phyloP scores from a whole-genome alignment of 2,329 filamentous ascomycete species.

The Aspergillus melleus region DNA sequence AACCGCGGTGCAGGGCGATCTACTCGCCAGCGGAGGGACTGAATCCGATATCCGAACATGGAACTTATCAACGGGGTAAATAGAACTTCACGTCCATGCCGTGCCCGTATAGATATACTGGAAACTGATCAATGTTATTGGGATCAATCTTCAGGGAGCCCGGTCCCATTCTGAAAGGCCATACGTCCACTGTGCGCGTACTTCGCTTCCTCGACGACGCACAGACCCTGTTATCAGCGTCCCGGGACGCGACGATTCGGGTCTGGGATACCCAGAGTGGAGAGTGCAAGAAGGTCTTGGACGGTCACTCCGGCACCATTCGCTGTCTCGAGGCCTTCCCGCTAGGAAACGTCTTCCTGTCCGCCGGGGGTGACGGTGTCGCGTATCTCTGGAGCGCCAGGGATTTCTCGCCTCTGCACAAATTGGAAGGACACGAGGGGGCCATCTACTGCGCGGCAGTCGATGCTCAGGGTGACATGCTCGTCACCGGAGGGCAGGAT shows the following conservation, averaged over 20 bases:
- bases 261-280: not conserved
- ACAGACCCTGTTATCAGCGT: not conserved
- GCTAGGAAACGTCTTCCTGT: not conserved
- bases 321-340: not conserved
- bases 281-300: not conserved
- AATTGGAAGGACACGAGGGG: not conserved
- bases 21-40: not conserved
- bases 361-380: not conserved
- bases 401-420: not conserved
- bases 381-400: not conserved
- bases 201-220: not conserved
- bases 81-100: not conserved
- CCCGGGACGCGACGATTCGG: not conserved
- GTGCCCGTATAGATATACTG: not conserved
- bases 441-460: not conserved
- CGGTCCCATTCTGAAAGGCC: not conserved
- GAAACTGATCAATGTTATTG: not conserved
- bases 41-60: not conserved
- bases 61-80: not conserved
- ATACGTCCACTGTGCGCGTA: not conserved
- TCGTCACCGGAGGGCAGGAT: not conserved
- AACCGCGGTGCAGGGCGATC: not conserved
- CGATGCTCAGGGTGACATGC: not conserved
- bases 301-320: not conserved
- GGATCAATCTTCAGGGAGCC: not conserved